A percentile compares a stretch with the other conserved stretches of the same genome.
Conservation (phyloP, 306 rosid genomes). For the Crotalaria pallida region DNA sequence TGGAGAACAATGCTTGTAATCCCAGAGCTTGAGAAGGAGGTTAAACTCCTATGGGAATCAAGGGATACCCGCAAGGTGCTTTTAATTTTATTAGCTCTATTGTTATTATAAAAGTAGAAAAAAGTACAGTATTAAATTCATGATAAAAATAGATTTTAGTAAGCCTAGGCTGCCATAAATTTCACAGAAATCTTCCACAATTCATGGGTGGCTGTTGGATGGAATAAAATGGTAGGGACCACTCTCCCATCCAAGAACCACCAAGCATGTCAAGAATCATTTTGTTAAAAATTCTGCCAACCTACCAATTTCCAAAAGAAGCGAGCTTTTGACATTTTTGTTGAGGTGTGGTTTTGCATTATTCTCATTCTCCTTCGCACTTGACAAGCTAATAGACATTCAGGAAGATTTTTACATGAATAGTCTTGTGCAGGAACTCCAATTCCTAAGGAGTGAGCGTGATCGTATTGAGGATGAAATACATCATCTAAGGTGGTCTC, state of each 20-base stretch:
- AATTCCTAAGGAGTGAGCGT: slow-evolving; percentile 68
- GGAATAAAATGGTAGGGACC: neutral
- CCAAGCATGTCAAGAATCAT: neutral
- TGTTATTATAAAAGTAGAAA: neutral
- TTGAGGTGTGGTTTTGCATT: neutral
- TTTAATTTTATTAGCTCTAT: neutral
- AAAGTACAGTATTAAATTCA: neutral
- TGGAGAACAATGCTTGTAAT: slow-evolving; percentile 99
- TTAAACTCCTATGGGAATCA: slow-evolving; percentile 74
- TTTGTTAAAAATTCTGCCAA: neutral
- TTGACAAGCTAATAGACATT: neutral
- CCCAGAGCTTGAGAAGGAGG: slow-evolving; percentile 95
- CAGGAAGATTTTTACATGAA: slow-evolving; percentile 6
- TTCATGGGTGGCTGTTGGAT: neutral
- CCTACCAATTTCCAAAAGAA: neutral
- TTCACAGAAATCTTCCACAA: neutral
- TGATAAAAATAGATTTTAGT: neutral
- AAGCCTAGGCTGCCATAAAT: neutral
- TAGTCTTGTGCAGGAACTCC: slow-evolving; percentile 59
- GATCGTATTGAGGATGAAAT: slow-evolving; percentile 81
- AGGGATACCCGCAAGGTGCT: slow-evolving; percentile 83
- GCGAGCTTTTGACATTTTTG: neutral
- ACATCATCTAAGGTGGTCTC: slow-evolving; percentile 77
- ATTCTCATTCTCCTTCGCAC: neutral
- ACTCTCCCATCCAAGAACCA: neutral